Evolutionary conservation across 768 basidiomycete species (phyloP).

Genomic region (Suillus sp.): DNA sequence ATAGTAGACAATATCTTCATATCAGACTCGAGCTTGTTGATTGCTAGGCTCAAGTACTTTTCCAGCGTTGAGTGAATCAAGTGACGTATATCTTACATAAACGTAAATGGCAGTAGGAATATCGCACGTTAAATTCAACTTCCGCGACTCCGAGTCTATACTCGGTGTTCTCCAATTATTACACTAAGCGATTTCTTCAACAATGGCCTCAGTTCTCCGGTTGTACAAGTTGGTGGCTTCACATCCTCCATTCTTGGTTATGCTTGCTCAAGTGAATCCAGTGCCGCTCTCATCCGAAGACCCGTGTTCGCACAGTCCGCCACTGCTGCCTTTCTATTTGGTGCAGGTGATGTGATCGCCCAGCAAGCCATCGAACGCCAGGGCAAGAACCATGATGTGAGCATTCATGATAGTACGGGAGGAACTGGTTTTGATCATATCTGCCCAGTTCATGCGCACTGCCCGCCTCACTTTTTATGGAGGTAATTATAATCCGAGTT

Average conservation of each 20-base stretch:
- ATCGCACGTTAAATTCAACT: neutral
- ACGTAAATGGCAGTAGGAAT: neutral
- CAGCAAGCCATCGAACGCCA: conserved; percentile 81
- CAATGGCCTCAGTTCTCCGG: conserved; percentile 48
- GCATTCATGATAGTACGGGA: conserved; percentile 25
- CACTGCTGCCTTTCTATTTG: conserved; percentile 70
- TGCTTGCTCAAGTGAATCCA: conserved; percentile 30
- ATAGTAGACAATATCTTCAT: neutral
- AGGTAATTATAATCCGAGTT: conserved; percentile 40
- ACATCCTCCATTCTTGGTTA: neutral
- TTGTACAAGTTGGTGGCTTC: conserved; percentile 41
- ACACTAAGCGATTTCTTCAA: neutral
- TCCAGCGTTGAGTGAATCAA: no score
- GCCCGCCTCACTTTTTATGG: conserved; percentile 72
- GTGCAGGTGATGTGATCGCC: conserved; percentile 77
- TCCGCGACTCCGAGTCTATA: conserved; percentile 3
- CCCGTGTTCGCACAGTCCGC: conserved; percentile 65
- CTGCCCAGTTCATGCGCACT: conserved; percentile 56
- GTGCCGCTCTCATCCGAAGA: conserved; percentile 58
- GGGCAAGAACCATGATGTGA: conserved; percentile 75
- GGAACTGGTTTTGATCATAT: conserved; percentile 5
- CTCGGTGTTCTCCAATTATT: neutral
- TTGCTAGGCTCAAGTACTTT: no score
- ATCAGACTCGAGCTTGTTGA: no score
- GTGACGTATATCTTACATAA: neutral